Base-by-base conservation (phyloP, 2,329 filamentous ascomycete genomes). In the Magnaporthiopsis incrustans region DNA sequence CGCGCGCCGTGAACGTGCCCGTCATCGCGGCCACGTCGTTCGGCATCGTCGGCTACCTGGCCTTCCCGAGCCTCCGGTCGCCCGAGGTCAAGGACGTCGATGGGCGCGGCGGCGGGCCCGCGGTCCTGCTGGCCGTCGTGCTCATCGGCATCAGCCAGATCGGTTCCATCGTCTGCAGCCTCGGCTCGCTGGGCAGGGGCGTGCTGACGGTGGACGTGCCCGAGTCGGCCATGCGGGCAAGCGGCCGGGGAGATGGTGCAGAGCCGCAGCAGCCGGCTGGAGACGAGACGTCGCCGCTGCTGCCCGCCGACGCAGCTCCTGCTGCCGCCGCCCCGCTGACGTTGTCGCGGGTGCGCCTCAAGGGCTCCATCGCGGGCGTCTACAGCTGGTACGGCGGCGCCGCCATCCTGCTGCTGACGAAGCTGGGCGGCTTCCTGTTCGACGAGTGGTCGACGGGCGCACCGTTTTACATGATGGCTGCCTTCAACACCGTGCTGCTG, bases 401-500 rank as follows among this genome's bases (percentile, higher is more conserved):
- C 0, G 95, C 93, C 0, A 99, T 99, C 63, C 75, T 99, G 64
- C 76, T 98, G 6, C 82, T 99, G 22, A 98, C 95, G 0, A 99
- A 99, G 77, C 75, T 95, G 4, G 95, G 95, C 15, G 95, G 95
- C 0, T 85, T 86, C 53, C 76, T 97, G 60, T 99, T 98, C 71
- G 95, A 99, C 74, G 81, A 76, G 26, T 78, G 87, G 63, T 88
- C 88, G 1, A 82, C 82, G 2, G 90, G 90, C 0, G 90, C 91
- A 14, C 95, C 95, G 0, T 98, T 99, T 74, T 97, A 92, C 73
- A 89, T 98, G 82, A 94, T 99, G 88, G 92, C 93, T 0, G 79
- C 79, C 0, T 98, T 98, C 74, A 98, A 98, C 73, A 90, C 77
- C 0, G 67, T 91, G 1, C 75, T 97, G 64, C 77, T 96, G 15